Percentiles rank a stretch among this genome's conserved stretches.
phyloP scores from a whole-genome alignment of 441 rosid genomes.

The Gossypium schwendimanii region DNA sequence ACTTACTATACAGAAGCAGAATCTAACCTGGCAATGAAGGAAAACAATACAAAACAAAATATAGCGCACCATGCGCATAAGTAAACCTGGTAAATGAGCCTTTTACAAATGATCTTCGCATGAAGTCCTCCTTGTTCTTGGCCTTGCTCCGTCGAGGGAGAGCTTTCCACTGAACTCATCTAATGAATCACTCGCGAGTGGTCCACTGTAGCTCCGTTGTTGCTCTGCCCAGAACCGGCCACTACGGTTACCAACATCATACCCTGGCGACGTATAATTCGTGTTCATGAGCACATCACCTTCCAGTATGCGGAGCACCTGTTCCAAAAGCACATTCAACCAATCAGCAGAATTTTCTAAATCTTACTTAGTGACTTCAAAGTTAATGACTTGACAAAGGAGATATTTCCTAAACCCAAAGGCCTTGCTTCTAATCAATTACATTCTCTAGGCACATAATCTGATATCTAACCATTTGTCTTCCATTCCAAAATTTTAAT shows the following conservation, averaged over 20 bases:
- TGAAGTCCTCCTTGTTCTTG: slow-evolving; percentile 34
- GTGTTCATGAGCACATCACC: slow-evolving; percentile 76
- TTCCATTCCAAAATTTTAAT: neutral
- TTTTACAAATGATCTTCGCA: slow-evolving; percentile 28
- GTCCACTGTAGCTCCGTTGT: slow-evolving; percentile 38
- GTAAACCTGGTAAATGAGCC: neutral
- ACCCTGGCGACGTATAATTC: slow-evolving; percentile 58
- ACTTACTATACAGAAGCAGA: slow-evolving; percentile 36
- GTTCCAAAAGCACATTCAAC: slow-evolving; percentile 9
- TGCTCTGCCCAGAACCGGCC: slow-evolving; percentile 62
- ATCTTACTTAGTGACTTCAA: neutral
- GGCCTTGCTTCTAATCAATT: neutral
- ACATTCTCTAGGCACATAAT: neutral
- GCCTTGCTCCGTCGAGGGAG: slow-evolving; percentile 37
- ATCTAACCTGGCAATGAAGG: slow-evolving; percentile 21
- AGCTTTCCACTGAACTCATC: slow-evolving; percentile 62
- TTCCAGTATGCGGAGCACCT: slow-evolving; percentile 90
- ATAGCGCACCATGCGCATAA: neutral
- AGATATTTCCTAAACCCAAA: neutral
- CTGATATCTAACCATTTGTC: neutral
- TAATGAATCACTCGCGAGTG: slow-evolving; percentile 32
- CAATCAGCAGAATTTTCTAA: neutral
- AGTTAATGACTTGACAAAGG: neutral
- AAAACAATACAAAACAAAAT: neutral
- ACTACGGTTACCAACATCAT: slow-evolving; percentile 71